Conservation (phyloP, 2,329 filamentous ascomycete species). For the Zalaria sp. region DNA sequence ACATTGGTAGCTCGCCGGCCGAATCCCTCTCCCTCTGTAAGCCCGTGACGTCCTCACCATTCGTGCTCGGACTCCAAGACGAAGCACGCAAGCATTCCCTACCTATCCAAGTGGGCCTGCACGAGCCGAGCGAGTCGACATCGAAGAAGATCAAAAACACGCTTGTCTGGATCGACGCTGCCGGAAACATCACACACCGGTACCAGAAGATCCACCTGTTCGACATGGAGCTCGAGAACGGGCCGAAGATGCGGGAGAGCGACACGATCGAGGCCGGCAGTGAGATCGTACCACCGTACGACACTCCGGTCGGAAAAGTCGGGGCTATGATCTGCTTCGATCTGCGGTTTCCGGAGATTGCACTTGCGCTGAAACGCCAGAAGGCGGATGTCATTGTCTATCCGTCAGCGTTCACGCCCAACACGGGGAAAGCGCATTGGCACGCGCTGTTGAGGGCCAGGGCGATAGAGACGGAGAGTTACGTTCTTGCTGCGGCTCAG, state of each 20-base stretch:
- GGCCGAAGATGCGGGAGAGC: constrained; percentile 48
- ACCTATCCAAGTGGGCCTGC: constrained; percentile 75
- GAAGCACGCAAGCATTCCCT: constrained; percentile 51
- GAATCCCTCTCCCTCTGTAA: constrained; percentile 59
- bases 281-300: constrained; percentile 52
- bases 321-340: constrained; percentile 85
- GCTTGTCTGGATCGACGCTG: constrained; percentile 50
- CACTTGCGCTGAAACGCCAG: constrained; percentile 49
- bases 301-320: constrained; percentile 59
- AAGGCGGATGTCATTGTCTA: constrained; percentile 69
- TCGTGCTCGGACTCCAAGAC: constrained; percentile 60
- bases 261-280: constrained; percentile 54
- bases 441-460: constrained; percentile 61
- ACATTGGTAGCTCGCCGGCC: constrained; percentile 56
- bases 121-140: constrained; percentile 49
- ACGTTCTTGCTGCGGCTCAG: constrained; percentile 77
- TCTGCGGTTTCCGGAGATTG: constrained; percentile 67
- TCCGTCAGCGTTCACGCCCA: constrained; percentile 79
- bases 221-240: constrained; percentile 53
- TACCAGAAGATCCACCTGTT: constrained; percentile 93
- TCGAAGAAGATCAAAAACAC: constrained; percentile 46
- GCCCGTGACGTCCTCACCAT: constrained; percentile 51
- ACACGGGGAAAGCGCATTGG: constrained; percentile 80
- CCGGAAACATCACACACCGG: constrained; percentile 42
- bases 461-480: constrained; percentile 80